Evolutionary conservation across 2,329 filamentous ascomycete genomes (phyloP), one percentile per base, ranked within the genome.

Genomic region (Diaporthe longicolla): DNA sequence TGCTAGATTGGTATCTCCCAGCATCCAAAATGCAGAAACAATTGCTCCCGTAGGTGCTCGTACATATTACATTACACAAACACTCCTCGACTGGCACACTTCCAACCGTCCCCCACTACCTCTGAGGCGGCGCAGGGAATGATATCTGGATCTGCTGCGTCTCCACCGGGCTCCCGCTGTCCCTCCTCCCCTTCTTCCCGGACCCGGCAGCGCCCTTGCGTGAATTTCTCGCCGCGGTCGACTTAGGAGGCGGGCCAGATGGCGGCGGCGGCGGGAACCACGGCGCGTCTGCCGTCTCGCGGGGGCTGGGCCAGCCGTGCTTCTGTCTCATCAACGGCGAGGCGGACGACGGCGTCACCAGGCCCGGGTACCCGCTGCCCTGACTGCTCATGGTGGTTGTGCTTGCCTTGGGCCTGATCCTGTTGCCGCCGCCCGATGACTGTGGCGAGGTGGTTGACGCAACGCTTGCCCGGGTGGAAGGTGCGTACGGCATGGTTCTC

Each of bases 121-220:
- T 74, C 48, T 68, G 73, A 40, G 84, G 84, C 19, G 84, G 84
- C 29, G 82, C 82, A 43, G 82, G 81, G 76, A 87, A 87, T 3
- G 80, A 80, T 11, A 80, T 82, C 77, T 82, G 81, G 24, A 86
- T 82, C 71, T 78, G 81, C 26, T 78, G 79, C 9, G 74, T 78
- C 79, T 85, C 83, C 0, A 82, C 80, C 0, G 84, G 84, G 74
- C 80, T 78, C 74, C 82, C 77, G 70, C 79, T 57, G 29, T 76
- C 76, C 65, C 73, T 78, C 26, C 72, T 75, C 24, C 9, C 50
- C 59, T 65, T 76, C 58, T 24, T 76, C 37, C 15, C 48, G 2
- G 55, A 6, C 54, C 19, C 43, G 21, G 29, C 40, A 43, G 61
- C 61, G 9, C 48, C 54, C 52, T 73, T 75, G 10, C 71, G 71